Conservation (phyloP, 2,329 filamentous ascomycete species). For the Ramichloridium luteum region DNA sequence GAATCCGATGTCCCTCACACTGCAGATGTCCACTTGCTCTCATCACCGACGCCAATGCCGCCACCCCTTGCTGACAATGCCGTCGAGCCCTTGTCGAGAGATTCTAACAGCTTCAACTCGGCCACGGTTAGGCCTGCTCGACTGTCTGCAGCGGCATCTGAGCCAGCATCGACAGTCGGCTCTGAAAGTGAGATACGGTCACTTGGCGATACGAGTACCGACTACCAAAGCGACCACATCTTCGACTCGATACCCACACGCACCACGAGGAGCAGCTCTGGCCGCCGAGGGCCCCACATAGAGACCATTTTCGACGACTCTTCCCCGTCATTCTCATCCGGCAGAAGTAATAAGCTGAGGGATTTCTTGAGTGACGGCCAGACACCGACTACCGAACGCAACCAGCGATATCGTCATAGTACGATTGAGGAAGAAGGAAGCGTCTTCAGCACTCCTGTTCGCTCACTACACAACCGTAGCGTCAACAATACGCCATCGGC, state of each 20-base stretch:
- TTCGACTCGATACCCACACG: constrained; percentile 66
- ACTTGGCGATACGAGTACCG: constrained; percentile 64
- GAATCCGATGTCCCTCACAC: too few species aligned
- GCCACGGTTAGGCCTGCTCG: constrained; percentile 24
- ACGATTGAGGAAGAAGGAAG: constrained; percentile 41
- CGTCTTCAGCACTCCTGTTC: constrained; percentile 34
- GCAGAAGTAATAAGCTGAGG: constrained; percentile 29
- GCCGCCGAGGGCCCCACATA: constrained; percentile 56
- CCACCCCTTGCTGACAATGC: too few species aligned
- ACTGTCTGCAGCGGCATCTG: constrained; percentile 45
- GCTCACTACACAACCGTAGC: constrained; percentile 28
- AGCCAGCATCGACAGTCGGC: constrained; percentile 52
- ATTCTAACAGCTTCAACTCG: constrained; percentile 1
- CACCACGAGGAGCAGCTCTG: constrained; percentile 53
- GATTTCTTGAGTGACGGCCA: constrained; percentile 38
- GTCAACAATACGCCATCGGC: constrained; percentile 26
- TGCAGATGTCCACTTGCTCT: too few species aligned
- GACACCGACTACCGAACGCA: constrained; percentile 27
- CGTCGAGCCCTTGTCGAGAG: background rate
- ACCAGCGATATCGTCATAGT: constrained; percentile 29
- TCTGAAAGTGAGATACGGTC: constrained; percentile 59
- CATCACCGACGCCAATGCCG: too few species aligned
- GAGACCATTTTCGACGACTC: constrained; percentile 77
- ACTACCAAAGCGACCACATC: constrained; percentile 63
- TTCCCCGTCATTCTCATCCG: constrained; percentile 27